These are phyloP conservation scores for Phytophthora uliginosa DNA, from an alignment of 352 stramenopile genomes.

Conservation along the genomic window DNA sequence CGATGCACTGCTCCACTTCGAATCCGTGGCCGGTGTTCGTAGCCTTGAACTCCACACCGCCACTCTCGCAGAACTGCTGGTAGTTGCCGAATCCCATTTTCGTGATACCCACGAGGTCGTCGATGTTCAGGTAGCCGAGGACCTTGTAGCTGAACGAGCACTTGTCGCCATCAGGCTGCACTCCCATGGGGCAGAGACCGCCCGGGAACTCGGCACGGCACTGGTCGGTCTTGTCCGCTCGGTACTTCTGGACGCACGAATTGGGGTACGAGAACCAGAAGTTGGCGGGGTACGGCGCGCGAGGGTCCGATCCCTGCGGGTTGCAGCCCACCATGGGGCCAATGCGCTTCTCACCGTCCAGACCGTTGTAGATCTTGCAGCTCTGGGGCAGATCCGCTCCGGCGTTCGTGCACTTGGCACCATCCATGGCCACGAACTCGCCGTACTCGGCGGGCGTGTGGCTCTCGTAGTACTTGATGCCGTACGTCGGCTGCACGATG, in stretches of 20 bases:
- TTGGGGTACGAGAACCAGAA: constrained; percentile 84
- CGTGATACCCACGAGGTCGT: constrained; percentile 76
- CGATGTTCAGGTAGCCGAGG: constrained; percentile 63
- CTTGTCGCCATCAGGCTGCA: constrained; percentile 51
- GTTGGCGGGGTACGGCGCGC: constrained; percentile 69
- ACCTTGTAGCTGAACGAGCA: constrained; percentile 77
- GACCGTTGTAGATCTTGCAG: constrained; percentile 62
- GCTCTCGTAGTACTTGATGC: constrained; percentile 60
- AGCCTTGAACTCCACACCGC: constrained; percentile 60
- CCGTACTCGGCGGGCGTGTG: constrained; percentile 57
- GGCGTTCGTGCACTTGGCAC: constrained; percentile 59
- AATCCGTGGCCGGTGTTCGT: constrained; percentile 52
- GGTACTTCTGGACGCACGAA: constrained; percentile 55
- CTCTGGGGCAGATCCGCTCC: constrained; percentile 42
- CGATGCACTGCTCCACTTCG: constrained; percentile 49
- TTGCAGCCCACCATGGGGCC: constrained; percentile 62
- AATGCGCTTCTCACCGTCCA: constrained; percentile 54
- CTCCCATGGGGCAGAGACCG: constrained; percentile 56
- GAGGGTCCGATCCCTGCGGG: constrained; percentile 48
- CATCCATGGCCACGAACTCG: constrained; percentile 72
- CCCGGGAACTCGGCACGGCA: constrained; percentile 50
- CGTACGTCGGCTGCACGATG: constrained; percentile 64
- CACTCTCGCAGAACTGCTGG: constrained; percentile 58
- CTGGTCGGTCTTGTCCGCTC: constrained; percentile 55
- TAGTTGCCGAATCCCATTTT: constrained; percentile 50